Evolutionary conservation across 169 alveolate genomes (phyloP), one percentile per base, ranked within the genome.

Genomic region (Fabrea salina): DNA sequence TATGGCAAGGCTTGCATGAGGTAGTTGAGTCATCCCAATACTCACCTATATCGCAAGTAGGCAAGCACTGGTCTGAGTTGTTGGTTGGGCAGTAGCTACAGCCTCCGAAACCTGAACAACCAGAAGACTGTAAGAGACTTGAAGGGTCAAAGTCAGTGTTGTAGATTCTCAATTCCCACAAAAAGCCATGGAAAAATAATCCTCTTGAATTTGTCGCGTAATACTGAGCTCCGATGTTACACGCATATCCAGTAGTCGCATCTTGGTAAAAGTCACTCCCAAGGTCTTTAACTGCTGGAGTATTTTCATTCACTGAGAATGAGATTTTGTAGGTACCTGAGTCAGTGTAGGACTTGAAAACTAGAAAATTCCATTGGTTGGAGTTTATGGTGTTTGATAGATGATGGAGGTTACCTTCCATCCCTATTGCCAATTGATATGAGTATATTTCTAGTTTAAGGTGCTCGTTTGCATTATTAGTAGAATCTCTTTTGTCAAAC

Each of bases 31-130:
- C 32, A 6, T 33, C 27, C 5, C 22, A 19, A 8, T 64, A 64
- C 4, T 39, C 19, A 4, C n/a, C 11, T 33, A 16, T 19, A 5
- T 3, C 19, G 75, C 75, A 64, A 35, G 5, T 0, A 4, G 49
- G 33, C 4, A 64, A 19, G 75, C 75, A 64, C 16, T 4, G 22
- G 3, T 64, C 41, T 16, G 75, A 64, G 41, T 64, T 64, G 7
- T 64, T 56, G 19, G 3, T 40, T 16, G 75, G 75, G 51, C 75
- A 64, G 16, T 39, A 5, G 8, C 57, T 39, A 35, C 75, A 64
- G 19, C 75, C 75, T 37, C 6, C n/a, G 30, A 51, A 64, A n/a
- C n/a, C n/a, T 54, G 66, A 54, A 39, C 54, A 0, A 2, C 57
- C 7, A 16, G 75, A 64, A 4, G 22, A 22, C 27, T 64, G 54